Percentiles rank a stretch among this genome's conserved stretches.
Evolutionary conservation across 2,329 filamentous ascomycete genomes (phyloP).

Genomic region (Tolypocladium guangdongense): DNA sequence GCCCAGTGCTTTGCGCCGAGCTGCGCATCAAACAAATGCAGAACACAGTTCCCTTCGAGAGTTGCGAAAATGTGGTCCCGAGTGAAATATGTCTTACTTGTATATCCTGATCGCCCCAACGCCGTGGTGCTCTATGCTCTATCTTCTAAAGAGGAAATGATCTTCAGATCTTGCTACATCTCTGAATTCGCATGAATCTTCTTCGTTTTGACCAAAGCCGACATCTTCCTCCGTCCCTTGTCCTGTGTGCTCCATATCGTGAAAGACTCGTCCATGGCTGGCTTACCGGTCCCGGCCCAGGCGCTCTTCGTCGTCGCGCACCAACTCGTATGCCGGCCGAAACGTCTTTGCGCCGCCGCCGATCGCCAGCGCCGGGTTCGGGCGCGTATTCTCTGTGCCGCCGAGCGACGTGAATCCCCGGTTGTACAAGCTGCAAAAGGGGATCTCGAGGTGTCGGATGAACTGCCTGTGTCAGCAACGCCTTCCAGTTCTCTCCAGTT

Average conservation of each 20-base stretch:
- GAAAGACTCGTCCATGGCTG: neutral
- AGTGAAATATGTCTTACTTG: neutral
- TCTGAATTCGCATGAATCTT: no score
- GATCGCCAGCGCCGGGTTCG: constrained; percentile 63
- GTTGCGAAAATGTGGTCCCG: neutral
- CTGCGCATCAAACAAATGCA: no score
- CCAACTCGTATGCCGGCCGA: constrained; percentile 64
- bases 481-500: neutral
- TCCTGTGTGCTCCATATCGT: neutral
- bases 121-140: neutral
- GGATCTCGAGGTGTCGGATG: constrained; percentile 65
- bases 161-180: neutral
- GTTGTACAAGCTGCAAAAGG: constrained; percentile 84
- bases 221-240: neutral
- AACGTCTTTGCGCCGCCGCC: constrained; percentile 33
- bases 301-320: constrained; percentile 66
- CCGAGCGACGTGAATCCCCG: constrained; percentile 85
- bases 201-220: neutral
- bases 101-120: neutral
- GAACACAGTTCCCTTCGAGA: no score
- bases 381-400: constrained; percentile 76
- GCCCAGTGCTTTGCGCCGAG: neutral
- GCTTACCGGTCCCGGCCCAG: constrained; percentile 53
- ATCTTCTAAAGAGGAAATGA: neutral
- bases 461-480: constrained; percentile 42